Evolutionary conservation across 208 protist genomes (phyloP), one percentile per base, ranked within the genome.

Genomic region (Crithidia brevicula): DNA sequence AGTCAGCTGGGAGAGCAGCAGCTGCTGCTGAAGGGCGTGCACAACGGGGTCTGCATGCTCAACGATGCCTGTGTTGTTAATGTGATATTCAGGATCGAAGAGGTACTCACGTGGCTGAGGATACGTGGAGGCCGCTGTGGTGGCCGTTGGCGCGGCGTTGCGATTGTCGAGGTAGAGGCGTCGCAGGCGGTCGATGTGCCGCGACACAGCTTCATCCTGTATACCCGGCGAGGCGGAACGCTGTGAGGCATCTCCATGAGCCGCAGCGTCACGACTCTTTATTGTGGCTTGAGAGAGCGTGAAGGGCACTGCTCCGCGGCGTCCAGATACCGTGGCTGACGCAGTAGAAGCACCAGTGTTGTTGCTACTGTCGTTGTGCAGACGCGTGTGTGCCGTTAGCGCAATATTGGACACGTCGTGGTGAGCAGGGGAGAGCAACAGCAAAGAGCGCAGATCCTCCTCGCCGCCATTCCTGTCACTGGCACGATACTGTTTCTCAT

Each of bases 161-260:
- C 23, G 28, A 16, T 64, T n/a, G 7, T 43, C 13, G 4, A 63
- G 16, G 46, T 72, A 72, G 23, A 57, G 33, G 9, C 46, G 66
- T 1, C 68, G 59, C 20, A 74, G 42, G 25, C 68, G 68, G 10
- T 34, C 36, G 27, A 74, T 67, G 51, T 74, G 68, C 59, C n/a
- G 23, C 23, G 46, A 33, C 42, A 74, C 43, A 4, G 34, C 51
- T 4, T 62, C 49, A 22, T 59, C 47, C 13, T 20, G 33, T 9
- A 10, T 15, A 16, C 9, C 33, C 23, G 11, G 23, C 11, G 23
- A 20, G 23, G 3, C 33, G 4, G 10, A 3, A 30, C 27, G 34
- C 23, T 38, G 31, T 28, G 6, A 4, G 9, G 38, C 56, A 7
- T 23, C 4, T 23, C 23, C 20, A 25, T 23, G 52, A 33, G 5